Base-by-base conservation (phyloP, 1,284 basidiomycete genomes). In the Trametes hirsuta region DNA sequence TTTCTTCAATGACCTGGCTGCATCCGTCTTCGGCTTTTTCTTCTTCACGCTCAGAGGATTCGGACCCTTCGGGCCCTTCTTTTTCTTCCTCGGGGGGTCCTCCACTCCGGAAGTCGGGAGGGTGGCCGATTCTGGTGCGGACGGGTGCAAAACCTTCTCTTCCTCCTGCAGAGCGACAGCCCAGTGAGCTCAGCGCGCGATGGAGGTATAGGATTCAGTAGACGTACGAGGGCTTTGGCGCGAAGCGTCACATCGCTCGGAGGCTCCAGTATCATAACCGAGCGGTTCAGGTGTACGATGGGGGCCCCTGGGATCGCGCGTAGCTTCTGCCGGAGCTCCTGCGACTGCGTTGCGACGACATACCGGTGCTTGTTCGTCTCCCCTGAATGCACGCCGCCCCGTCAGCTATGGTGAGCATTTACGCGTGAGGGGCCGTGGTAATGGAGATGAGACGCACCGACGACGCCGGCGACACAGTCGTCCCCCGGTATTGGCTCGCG, bases 31-130 rank as follows among this genome's bases (percentile, higher is more conserved):
- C 6, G 62, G 24, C 25, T 68, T 90, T 78, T 95, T 95, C 81
- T 95, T 98, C 80, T 93, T 95, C 40, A 96, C 79, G 61, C 94
- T 95, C 4, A 99, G 81, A 14, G 97, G 95, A 77, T 99, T 99
- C 0, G 96, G 94, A 0, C 83, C 93, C 72, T 94, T 96, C 0
- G 90, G 87, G 1, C 86, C 87, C 69, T 83, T 89, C 66, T 81
- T 84, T 72, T 86, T 90, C 72, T 84, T 88, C 44, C 74, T 77
- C n/a, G 74, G 72, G 42, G 74, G 77, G 59, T 81, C 78, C 14
- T 66, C 59, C 0, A 76, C 63, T 4, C 77, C 71, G 5, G 75
- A 62, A 18, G 75, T 61, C 0, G 83, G 73, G 9, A 81, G 66
- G 30, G 67, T 62, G 3, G 78, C 73, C 42, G 79, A 68, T 58